phyloP scores from a whole-genome alignment of 2,329 filamentous ascomycete species.

The Fusarium sp. region DNA sequence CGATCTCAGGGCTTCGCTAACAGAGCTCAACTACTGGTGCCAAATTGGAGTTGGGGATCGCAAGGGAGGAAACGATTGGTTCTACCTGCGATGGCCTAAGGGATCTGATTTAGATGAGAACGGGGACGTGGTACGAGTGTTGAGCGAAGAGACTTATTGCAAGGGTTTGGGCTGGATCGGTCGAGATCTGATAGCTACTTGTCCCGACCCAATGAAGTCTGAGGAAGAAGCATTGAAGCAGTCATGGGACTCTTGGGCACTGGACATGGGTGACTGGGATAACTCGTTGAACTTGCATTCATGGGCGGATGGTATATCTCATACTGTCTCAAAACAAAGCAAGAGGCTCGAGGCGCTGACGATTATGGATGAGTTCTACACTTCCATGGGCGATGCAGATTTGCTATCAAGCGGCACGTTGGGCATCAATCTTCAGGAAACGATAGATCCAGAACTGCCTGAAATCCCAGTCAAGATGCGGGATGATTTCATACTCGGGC shows the following conservation, averaged over 20 bases:
- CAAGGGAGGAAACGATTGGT: constrained; percentile 92
- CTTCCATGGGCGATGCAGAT: constrained; percentile 75
- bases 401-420: constrained; percentile 64
- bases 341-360: constrained; percentile 56
- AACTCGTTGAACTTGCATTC: constrained; percentile 54
- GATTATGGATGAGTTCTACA: constrained; percentile 65
- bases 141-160: constrained; percentile 84
- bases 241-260: constrained; percentile 74
- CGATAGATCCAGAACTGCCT: constrained; percentile 73
- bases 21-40: constrained; percentile 94
- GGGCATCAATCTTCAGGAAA: constrained; percentile 58
- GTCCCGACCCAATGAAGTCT: constrained; percentile 54
- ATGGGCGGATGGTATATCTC: constrained; percentile 52
- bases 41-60: constrained; percentile 92
- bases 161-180: constrained; percentile 82
- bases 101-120: constrained; percentile 76
- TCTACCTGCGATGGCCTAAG: constrained; percentile 80
- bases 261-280: constrained; percentile 72
- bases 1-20: constrained; percentile 85
- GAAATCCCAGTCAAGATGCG: constrained; percentile 59
- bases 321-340: constrained; percentile 24
- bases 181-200: constrained; percentile 65
- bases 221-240: constrained; percentile 75
- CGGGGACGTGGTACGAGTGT: constrained; percentile 77
- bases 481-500: constrained; percentile 65